phyloP scores from a whole-genome alignment of 768 basidiomycete genomes.

The Psilocybe subaeruginosa region DNA sequence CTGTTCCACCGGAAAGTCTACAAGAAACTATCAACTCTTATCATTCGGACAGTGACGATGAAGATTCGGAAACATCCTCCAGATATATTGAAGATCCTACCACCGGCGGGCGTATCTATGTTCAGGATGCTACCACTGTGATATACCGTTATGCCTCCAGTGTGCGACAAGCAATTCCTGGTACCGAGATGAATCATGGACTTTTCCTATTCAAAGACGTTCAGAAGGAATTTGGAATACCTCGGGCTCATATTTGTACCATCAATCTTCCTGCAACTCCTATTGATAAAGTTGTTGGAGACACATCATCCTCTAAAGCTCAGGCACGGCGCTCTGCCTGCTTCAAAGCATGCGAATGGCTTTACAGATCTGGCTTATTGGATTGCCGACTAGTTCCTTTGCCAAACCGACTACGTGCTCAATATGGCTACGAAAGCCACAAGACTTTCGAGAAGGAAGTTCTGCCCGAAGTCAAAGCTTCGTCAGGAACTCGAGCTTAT shows the following conservation, averaged over 20 bases:
- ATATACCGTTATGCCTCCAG: constrained; percentile 55
- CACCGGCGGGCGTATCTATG: constrained; percentile 60
- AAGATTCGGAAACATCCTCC: constrained; percentile 33
- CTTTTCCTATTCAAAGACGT: constrained; percentile 45
- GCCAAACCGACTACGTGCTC: constrained; percentile 24
- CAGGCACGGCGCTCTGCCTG: constrained; percentile 65
- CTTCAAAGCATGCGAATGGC: constrained; percentile 52
- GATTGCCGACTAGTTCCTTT: constrained; percentile 51
- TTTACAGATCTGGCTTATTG: constrained; percentile 55
- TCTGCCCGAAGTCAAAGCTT: constrained; percentile 28
- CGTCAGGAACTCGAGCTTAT: constrained; percentile 55
- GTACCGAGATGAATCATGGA: constrained; percentile 21
- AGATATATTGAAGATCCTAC: constrained; percentile 61
- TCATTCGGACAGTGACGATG: constrained; percentile 52
- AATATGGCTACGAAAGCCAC: constrained; percentile 17
- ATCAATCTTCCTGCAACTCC: constrained; percentile 48
- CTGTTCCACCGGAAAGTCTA: constrained; percentile 49
- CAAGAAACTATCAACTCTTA: constrained; percentile 43
- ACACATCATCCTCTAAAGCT: constrained; percentile 44
- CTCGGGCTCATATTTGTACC: constrained; percentile 42
- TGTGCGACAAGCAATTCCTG: constrained; percentile 12
- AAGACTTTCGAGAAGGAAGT: constrained; percentile 16
- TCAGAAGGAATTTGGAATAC: constrained; percentile 29
- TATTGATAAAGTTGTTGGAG: constrained; percentile 45
- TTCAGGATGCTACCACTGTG: constrained; percentile 57